Conservation (phyloP, 176 grass and related monocot species). For the Ensete ventricosum region DNA sequence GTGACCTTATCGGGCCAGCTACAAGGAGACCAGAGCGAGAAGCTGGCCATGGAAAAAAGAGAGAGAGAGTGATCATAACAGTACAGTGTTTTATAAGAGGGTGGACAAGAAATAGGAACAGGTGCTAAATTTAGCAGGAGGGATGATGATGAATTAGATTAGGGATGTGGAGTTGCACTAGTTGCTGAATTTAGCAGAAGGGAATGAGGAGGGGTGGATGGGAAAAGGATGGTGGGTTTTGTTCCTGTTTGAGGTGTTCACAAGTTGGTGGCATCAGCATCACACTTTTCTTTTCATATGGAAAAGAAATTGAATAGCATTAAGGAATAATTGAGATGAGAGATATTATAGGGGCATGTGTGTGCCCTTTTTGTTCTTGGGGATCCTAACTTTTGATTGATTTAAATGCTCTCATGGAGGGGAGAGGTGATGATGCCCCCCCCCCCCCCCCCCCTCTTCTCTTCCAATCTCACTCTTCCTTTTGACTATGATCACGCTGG, state of each 20-base stretch:
- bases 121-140: slow-evolving; percentile 32
- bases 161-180: slow-evolving; percentile 6
- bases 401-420: slow-evolving; percentile 11
- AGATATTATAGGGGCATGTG: slow-evolving; percentile 8
- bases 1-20: no score
- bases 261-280: slow-evolving; percentile 20
- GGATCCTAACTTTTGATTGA: slow-evolving; percentile 23
- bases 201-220: slow-evolving; percentile 24
- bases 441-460: no score
- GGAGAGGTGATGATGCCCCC: no score
- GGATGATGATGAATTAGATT: slow-evolving; percentile 23
- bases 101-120: slow-evolving; percentile 27
- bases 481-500: no score
- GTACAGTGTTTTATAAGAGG: background rate
- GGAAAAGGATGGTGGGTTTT: slow-evolving; percentile 31
- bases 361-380: slow-evolving; percentile 10
- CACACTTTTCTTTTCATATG: background rate
- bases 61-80: background rate
- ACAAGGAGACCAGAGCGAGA: no score
- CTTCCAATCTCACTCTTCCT: no score
- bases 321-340: slow-evolving; percentile 32
- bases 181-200: slow-evolving; percentile 22
- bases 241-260: slow-evolving; percentile 29
- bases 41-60: background rate
- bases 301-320: slow-evolving; percentile 19